Evolutionary conservation across 352 stramenopile genomes (phyloP), one percentile per base, ranked within the genome.

Genomic region (Blastocystis sp.): DNA sequence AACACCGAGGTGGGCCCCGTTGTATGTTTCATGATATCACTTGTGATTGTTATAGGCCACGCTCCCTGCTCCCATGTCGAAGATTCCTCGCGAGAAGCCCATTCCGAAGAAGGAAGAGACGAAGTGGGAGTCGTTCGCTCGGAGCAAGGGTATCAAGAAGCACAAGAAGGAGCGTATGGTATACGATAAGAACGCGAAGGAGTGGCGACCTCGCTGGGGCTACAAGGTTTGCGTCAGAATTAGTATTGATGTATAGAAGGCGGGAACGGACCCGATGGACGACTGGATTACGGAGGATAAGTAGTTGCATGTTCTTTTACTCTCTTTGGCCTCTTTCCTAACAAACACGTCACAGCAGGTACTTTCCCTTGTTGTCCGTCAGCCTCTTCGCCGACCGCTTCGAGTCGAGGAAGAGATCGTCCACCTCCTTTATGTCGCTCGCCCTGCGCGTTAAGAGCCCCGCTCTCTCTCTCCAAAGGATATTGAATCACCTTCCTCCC

Each of bases 61-160:
- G 17, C 91, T 96, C 62, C 93, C 94, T 0, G 89, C 71, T 53
- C 91, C 91, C 10, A 88, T 91, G 88, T 93, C 92, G 41, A 82
- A 91, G 21, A 92, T 97, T 59, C 94, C 94, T 65, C 92, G 94
- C 52, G 93, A 95, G 76, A 97, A 96, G 89, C 94, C 94, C 43
- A 88, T 96, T 76, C 94, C 93, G 0, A 95, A 95, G 48, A 98
- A 98, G 91, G 91, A 95, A 88, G 94, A 98, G 90, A 99, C 97
- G 14, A 97, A 95, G 90, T 99, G 97, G 97, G 95, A 99, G 91
- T 96, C 98, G 89, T 99, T 98, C 91, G 96, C 96, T 41, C 94
- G 96, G 89, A 93, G 97, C 86, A 98, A 98, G 91, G 96, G 96
- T 81, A 98, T 99, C 89, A 91, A 95, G 66, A 96, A 97, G 89